These are phyloP conservation scores for Tetrapisispora fleetii DNA, from an alignment of 805 yeast genomes.

Conservation along the genomic window DNA sequence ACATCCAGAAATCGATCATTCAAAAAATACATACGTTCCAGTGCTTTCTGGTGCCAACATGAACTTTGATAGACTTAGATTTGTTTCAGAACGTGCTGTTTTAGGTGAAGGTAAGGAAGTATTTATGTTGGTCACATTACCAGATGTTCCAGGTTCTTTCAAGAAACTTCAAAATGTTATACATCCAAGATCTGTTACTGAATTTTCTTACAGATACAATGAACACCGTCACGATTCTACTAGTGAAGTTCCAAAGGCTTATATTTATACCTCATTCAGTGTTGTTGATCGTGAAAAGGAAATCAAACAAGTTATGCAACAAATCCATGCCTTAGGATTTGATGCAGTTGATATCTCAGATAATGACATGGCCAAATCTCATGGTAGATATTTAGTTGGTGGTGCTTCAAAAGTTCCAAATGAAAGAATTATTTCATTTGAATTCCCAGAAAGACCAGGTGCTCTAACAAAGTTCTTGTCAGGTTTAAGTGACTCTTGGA, in stretches of 20 bases:
- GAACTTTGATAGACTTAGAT: constrained; percentile 93
- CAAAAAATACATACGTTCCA: constrained; percentile 65
- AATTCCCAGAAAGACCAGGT: constrained; percentile 96
- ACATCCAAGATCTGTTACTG: constrained; percentile 86
- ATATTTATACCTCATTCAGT: constrained; percentile 79
- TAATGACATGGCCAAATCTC: constrained; percentile 91
- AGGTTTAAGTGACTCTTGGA: constrained; percentile 71
- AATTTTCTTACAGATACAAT: constrained; percentile 79
- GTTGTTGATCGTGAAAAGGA: constrained; percentile 72
- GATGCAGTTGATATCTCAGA: constrained; percentile 77
- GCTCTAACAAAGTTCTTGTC: constrained; percentile 76
- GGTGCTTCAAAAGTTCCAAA: constrained; percentile 67
- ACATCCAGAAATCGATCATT: constrained; percentile 64
- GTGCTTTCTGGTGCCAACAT: constrained; percentile 93
- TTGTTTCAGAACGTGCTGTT: constrained; percentile 94
- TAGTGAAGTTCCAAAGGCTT: constrained; percentile 45
- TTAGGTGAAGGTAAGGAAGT: constrained; percentile 98
- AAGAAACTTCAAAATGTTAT: constrained; percentile 63
- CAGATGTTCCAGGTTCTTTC: constrained; percentile 90
- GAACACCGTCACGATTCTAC: constrained; percentile 30
- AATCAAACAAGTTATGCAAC: constrained; percentile 49
- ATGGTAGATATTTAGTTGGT: constrained; percentile 93
- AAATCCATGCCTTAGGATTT: constrained; percentile 55
- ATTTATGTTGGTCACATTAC: constrained; percentile 79
- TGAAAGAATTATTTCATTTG: constrained; percentile 75